phyloP scores from a whole-genome alignment of 305 asterid species.

The Lippia alba region DNA sequence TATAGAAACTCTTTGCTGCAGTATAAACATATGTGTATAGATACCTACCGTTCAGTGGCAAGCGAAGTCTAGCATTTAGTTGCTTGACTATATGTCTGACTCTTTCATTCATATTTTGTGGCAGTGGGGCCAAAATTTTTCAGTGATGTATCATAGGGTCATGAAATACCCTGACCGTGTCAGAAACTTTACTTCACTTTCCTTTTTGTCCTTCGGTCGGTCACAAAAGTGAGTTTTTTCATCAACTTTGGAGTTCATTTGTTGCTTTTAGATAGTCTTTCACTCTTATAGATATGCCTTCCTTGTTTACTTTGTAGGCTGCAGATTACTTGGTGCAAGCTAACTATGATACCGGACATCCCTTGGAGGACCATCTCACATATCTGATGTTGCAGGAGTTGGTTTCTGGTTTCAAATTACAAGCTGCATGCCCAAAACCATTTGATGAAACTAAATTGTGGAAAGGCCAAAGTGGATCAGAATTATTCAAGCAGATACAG shows the following conservation, averaged over 20 bases:
- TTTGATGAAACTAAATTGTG: conserved; percentile 73
- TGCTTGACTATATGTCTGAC: neutral
- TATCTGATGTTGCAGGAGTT: conserved; percentile 51
- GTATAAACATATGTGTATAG: conserved; percentile 7
- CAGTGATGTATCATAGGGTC: conserved; percentile 64
- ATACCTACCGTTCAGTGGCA: neutral
- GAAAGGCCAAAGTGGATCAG: conserved; percentile 76
- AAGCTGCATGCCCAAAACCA: conserved; percentile 70
- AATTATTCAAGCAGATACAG: conserved; percentile 59
- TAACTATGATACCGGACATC: conserved; percentile 69
- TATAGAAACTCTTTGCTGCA: conserved; percentile 16
- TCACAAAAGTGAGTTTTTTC: conserved; percentile 59
- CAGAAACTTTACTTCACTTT: conserved; percentile 71
- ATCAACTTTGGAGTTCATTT: conserved; percentile 5
- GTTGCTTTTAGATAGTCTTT: conserved; percentile 23
- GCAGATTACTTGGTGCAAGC: conserved; percentile 71
- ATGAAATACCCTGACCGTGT: conserved; percentile 71
- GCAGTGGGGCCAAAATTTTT: conserved; percentile 73
- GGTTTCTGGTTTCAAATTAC: conserved; percentile 51
- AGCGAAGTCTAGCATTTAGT: conserved; percentile 9
- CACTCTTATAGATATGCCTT: conserved; percentile 11
- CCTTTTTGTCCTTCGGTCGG: conserved; percentile 70
- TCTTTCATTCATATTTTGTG: conserved; percentile 8
- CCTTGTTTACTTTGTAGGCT: conserved; percentile 43
- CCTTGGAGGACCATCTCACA: conserved; percentile 56